Base-by-base conservation (phyloP, 2,329 filamentous ascomycete species). In the Aspergillus ochraceoroseus region DNA sequence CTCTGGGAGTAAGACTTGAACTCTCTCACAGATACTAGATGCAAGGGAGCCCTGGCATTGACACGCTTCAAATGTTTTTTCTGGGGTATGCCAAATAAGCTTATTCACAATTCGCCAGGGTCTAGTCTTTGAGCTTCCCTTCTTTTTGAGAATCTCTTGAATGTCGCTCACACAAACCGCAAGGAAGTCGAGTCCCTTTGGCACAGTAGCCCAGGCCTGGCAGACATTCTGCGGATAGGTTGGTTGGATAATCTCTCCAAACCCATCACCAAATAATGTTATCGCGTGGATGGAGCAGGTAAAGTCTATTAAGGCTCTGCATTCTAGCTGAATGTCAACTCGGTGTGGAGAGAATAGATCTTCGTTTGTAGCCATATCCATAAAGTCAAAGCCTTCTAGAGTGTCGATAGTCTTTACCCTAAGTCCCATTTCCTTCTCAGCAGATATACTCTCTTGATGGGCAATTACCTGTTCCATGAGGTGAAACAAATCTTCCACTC, bases 251-350 rank as follows among this genome's bases (percentile, higher is more conserved):
- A 56, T 47, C 14, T 56, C 57, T 3, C 56, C 59, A 47, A 55
- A 60, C 5, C 43, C 56, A 15, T 28, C 41, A 9, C 53, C 61
- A 52, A 58, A 47, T 13, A 57, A 49, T 22, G 43, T 56, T 12
- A 55, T 47, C 19, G 34, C 56, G 23, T 53, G 38, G 3, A 62
- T 49, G 5, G 51, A 47, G 32, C 56, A 43, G 5, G 48, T 53
- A 9, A 65, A 56, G 31, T 63, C 57, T 8, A 60, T 43, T 62
- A 61, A 66, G 1, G 49, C 48, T 19, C 48, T 25, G 5, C 32
- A 19, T 3, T 11, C 8, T 5, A 2, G 9, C 13, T 34, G 19
- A 7, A 34, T 8, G 3, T 6, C 11, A 7, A 17, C 8, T 14
- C 8, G n/a, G 7, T 20, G 32, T n/a, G 19, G 32, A 26, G 25